phyloP scores from a whole-genome alignment of 257 asterid genomes.

The Nicotiana attenuata region DNA sequence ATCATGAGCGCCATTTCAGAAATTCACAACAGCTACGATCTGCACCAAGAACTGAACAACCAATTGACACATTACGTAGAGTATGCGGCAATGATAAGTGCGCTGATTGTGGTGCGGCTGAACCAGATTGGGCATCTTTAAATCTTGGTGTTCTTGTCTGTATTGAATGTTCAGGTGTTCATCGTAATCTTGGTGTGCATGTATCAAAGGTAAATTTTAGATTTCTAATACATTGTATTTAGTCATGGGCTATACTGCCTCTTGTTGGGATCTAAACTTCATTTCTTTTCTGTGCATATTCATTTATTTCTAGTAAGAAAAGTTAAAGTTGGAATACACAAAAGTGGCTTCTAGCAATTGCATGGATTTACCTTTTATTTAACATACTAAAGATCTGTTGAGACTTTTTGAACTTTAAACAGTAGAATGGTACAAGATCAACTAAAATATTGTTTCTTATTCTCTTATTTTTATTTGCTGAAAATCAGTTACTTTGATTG shows the following conservation, averaged over 20 bases:
- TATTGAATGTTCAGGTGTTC: constrained; percentile 99
- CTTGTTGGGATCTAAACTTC: not conserved
- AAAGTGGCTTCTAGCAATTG: not conserved
- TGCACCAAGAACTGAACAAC: constrained; percentile 69
- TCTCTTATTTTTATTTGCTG: not conserved
- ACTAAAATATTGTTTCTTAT: not conserved
- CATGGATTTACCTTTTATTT: not conserved
- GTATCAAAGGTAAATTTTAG: constrained; percentile 74
- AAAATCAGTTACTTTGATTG: not conserved
- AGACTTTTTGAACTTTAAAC: not conserved
- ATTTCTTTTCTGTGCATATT: not conserved
- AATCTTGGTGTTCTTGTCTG: constrained; percentile 96
- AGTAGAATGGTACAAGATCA: not conserved
- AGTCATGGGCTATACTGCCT: not conserved
- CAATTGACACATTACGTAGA: constrained; percentile 73
- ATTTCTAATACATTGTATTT: not conserved
- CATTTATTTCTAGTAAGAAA: not conserved
- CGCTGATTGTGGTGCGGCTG: constrained; percentile 95
- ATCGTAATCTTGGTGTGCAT: constrained; percentile 98
- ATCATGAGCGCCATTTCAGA: constrained; percentile 64
- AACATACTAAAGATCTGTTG: not conserved
- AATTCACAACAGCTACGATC: constrained; percentile 61
- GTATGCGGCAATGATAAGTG: constrained; percentile 90
- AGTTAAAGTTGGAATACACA: not conserved
- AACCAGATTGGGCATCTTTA: constrained; percentile 99